Evolutionary conservation across 2,329 filamentous ascomycete species (phyloP).

Genomic region (Xylaria sp.): DNA sequence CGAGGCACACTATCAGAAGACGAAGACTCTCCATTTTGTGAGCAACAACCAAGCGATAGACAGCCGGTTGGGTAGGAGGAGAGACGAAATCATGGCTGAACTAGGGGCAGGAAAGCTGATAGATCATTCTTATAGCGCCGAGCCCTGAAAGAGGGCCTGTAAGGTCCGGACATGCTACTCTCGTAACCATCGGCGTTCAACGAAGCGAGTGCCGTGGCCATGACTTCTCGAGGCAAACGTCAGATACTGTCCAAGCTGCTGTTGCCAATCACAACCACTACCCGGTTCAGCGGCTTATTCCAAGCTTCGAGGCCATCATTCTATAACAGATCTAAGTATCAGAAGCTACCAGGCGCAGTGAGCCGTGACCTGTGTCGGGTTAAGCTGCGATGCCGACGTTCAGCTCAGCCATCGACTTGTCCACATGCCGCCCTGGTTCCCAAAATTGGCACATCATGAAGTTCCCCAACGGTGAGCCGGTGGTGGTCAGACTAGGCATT

Average conservation of each 20-base stretch:
- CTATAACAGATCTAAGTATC: neutral
- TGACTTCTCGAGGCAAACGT: neutral
- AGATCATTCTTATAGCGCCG: conserved; percentile 12
- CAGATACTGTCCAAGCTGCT: conserved; percentile 1
- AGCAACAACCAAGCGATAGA: neutral
- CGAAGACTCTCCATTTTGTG: conserved; percentile 36
- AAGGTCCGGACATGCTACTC: neutral
- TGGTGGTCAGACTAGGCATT: conserved; percentile 13
- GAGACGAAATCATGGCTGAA: neutral
- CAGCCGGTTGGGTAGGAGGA: neutral
- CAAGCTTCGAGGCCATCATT: neutral
- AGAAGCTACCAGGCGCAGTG: neutral
- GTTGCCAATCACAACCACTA: neutral
- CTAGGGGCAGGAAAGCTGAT: neutral
- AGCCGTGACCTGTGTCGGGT: neutral
- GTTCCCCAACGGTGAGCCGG: conserved; percentile 19
- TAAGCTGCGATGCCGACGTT: neutral
- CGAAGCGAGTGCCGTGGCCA: conserved; percentile 4
- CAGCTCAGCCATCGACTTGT: neutral
- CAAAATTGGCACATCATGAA: neutral
- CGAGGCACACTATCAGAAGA: conserved; percentile 41
- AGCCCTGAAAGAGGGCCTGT: neutral
- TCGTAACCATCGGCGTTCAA: neutral
- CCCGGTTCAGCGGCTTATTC: neutral
- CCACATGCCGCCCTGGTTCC: neutral